Conservation (phyloP, 2,329 filamentous ascomycete species). For the Alternaria rosae region DNA sequence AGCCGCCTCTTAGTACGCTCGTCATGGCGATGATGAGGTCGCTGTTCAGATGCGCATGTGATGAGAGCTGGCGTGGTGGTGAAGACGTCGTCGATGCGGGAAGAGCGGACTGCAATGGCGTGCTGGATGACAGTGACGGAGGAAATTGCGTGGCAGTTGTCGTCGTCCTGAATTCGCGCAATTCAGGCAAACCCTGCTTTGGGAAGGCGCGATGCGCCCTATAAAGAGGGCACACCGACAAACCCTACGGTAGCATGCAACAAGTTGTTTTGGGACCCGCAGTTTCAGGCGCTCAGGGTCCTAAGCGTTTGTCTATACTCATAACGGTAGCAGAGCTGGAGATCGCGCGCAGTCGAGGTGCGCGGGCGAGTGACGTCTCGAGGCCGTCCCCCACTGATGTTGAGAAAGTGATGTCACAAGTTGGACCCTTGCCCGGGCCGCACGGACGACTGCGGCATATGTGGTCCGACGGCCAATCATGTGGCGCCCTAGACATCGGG, state of each 20-base stretch:
- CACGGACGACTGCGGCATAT: background rate
- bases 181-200: constrained; percentile 12
- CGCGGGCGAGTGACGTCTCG: constrained; percentile 5
- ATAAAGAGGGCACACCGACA: constrained; percentile 5
- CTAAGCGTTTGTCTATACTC: constrained; percentile 1
- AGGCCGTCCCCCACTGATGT: constrained; percentile 1
- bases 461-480: constrained; percentile 3
- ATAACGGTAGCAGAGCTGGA: constrained; percentile 8
- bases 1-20: constrained; percentile 31
- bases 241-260: constrained; percentile 5
- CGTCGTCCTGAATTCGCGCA: constrained; percentile 7
- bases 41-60: background rate
- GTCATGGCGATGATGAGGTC: constrained; percentile 15
- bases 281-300: constrained; percentile 12
- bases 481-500: background rate
- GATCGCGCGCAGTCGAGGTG: constrained; percentile 1
- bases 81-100: background rate
- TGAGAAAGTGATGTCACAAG: constrained; percentile 9
- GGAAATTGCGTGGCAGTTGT: constrained; percentile 7
- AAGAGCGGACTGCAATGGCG: background rate
- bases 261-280: constrained; percentile 10
- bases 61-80: background rate
- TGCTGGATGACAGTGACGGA: background rate
- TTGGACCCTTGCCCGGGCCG: constrained; percentile 6
- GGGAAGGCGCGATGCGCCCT: constrained; percentile 4